Percentiles rank a stretch among this genome's conserved stretches.
phyloP scores from a whole-genome alignment of 441 rosid genomes.

The Aleurites moluccanus region DNA sequence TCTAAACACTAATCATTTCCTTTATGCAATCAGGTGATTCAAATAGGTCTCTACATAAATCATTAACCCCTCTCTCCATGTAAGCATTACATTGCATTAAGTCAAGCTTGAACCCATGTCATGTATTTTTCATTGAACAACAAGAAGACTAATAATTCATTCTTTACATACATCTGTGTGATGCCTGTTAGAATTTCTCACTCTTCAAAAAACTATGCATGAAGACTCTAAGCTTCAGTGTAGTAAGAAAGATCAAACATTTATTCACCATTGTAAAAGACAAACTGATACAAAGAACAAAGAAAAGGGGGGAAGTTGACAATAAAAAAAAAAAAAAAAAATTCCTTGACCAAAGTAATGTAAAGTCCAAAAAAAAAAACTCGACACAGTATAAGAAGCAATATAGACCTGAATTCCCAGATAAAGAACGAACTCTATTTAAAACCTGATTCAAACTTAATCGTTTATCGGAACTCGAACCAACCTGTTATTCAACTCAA shows the following conservation, averaged over 20 bases:
- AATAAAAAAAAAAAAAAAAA: background rate
- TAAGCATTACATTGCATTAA: background rate
- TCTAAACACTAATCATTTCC: background rate
- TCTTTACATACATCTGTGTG: background rate
- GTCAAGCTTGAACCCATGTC: background rate
- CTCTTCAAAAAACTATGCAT: background rate
- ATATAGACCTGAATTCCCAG: slow-evolving; percentile 60
- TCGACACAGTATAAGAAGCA: background rate
- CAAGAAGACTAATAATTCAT: background rate
- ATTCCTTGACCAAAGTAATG: background rate
- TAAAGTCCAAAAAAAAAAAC: background rate
- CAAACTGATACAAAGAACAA: background rate
- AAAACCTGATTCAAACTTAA: slow-evolving; percentile 51
- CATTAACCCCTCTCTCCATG: background rate
- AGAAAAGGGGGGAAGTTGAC: background rate
- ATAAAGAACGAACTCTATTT: slow-evolving; percentile 53
- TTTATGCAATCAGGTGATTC: background rate
- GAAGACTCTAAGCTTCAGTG: background rate
- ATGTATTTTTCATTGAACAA: background rate
- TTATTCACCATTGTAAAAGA: background rate
- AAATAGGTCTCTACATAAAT: background rate
- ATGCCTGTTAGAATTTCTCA: background rate
- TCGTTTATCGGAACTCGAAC: slow-evolving; percentile 65
- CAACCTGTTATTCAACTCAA: slow-evolving; percentile 53
- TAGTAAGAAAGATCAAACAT: background rate